These are phyloP conservation scores for Colletotrichum sublineola DNA, from an alignment of 2,329 filamentous ascomycete genomes.

Conservation along the genomic window DNA sequence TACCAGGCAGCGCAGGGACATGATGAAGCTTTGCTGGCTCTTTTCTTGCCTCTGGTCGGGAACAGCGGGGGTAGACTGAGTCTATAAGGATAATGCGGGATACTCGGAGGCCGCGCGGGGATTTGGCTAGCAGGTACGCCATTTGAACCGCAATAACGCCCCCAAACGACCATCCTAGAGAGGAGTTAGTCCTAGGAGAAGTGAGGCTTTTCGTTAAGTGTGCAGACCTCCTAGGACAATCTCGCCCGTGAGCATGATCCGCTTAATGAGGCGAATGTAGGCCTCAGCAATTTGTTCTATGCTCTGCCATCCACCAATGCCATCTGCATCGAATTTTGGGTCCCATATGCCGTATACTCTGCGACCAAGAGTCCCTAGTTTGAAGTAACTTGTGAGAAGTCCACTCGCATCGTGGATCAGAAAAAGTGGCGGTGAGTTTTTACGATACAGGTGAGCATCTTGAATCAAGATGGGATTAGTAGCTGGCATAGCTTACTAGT, in stretches of 20 bases:
- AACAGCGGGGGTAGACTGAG: slow-evolving; percentile 33
- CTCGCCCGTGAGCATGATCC: slow-evolving; percentile 35
- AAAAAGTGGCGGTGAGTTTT: slow-evolving; percentile 21
- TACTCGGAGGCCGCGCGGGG: slow-evolving; percentile 28
- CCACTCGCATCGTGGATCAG: slow-evolving; percentile 35
- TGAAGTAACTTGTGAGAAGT: slow-evolving; percentile 34
- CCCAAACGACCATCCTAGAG: slow-evolving; percentile 30
- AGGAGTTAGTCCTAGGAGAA: rapidly evolving
- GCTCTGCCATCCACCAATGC: slow-evolving; percentile 37
- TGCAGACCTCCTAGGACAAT: slow-evolving; percentile 21
- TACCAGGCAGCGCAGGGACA: slow-evolving; percentile 14
- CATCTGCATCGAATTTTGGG: slow-evolving; percentile 32
- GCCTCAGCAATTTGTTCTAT: slow-evolving; percentile 28
- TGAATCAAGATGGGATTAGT: slow-evolving; percentile 34
- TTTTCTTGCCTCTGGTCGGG: slow-evolving; percentile 29
- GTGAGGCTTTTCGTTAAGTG: rapidly evolving
- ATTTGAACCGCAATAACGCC: slow-evolving; percentile 28
- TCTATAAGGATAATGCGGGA: slow-evolving; percentile 36
- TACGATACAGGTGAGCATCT: slow-evolving; percentile 26
- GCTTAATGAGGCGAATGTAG: slow-evolving; percentile 34
- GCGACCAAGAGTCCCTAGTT: slow-evolving; percentile 19
- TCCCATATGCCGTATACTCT: slow-evolving; percentile 35
- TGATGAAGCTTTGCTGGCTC: slow-evolving; percentile 34
- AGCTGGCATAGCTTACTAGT: slow-evolving; percentile 16
- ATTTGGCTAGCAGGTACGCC: slow-evolving; percentile 32